A percentile compares a stretch with the other conserved stretches of the same genome.
Evolutionary conservation across 1,139 yeast genomes (phyloP).

Genomic region (Yamadazyma membranifaciens): DNA sequence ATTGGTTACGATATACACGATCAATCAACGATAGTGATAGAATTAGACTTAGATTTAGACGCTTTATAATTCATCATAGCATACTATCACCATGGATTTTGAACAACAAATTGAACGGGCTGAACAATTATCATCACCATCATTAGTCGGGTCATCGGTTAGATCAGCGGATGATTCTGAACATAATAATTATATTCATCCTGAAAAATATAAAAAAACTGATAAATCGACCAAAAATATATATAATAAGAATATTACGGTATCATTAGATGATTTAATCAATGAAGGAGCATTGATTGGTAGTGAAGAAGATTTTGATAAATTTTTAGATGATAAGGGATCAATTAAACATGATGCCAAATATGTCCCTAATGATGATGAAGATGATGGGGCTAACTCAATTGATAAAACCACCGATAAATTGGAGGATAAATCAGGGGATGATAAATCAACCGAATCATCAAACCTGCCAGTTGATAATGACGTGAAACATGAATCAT

Average conservation of each 20-base stretch:
- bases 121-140: constrained; percentile 50
- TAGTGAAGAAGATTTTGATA: constrained; percentile 55
- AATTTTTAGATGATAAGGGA: constrained; percentile 52
- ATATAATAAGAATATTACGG: constrained; percentile 27
- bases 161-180: constrained; percentile 52
- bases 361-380: constrained; percentile 17
- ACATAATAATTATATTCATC: constrained; percentile 48
- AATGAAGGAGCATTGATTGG: constrained; percentile 61
- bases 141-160: constrained; percentile 54
- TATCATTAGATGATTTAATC: constrained; percentile 55
- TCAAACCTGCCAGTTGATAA: neutral
- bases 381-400: constrained; percentile 6
- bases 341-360: constrained; percentile 47
- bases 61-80: no score
- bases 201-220: constrained; percentile 35
- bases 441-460: no score
- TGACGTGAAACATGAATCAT: no score
- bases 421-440: neutral
- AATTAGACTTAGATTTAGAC: neutral
- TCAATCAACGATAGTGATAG: neutral
- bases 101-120: constrained; percentile 56
- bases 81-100: constrained; percentile 46
- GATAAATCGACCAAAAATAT: constrained; percentile 9
- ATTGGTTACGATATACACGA: no score
- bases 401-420: constrained; percentile 1